Conservation (phyloP, 108 stramenopile species). For the Fragilariopsis cylindrus region DNA sequence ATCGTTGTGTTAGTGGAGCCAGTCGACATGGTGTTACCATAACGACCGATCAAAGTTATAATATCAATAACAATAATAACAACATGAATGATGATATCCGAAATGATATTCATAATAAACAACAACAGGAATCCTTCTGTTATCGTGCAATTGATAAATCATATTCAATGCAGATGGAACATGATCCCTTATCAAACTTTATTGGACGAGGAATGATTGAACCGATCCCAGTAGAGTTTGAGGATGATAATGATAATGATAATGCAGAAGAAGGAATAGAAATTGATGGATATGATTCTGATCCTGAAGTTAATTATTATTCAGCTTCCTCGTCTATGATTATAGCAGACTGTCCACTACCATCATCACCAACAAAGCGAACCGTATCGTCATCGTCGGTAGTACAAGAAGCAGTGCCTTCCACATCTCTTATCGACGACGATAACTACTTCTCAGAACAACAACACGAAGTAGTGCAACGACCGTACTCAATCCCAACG, state of each 20-base stretch:
- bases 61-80: neutral
- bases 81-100: conserved; percentile 1
- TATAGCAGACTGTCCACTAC: neutral
- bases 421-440: neutral
- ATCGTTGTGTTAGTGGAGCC: conserved; percentile 17
- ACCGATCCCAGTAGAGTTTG: conserved; percentile 12
- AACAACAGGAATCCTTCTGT: neutral
- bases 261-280: neutral
- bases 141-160: conserved; percentile 6
- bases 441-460: conserved; percentile 2
- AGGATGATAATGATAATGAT: neutral
- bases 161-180: conserved; percentile 2
- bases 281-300: conserved; percentile 38
- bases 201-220: conserved; percentile 14
- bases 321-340: conserved; percentile 2
- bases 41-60: neutral
- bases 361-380: neutral
- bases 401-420: too few relatives aligned
- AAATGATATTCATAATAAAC: neutral
- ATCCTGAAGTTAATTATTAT: conserved; percentile 30
- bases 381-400: too few relatives aligned
- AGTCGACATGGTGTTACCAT: conserved; percentile 36
- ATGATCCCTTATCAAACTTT: conserved; percentile 9
- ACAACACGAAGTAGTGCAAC: neutral
- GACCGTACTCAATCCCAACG: neutral